phyloP scores from a whole-genome alignment of 495 filamentous ascomycete species.

The Trichodelitschia bisporula region DNA sequence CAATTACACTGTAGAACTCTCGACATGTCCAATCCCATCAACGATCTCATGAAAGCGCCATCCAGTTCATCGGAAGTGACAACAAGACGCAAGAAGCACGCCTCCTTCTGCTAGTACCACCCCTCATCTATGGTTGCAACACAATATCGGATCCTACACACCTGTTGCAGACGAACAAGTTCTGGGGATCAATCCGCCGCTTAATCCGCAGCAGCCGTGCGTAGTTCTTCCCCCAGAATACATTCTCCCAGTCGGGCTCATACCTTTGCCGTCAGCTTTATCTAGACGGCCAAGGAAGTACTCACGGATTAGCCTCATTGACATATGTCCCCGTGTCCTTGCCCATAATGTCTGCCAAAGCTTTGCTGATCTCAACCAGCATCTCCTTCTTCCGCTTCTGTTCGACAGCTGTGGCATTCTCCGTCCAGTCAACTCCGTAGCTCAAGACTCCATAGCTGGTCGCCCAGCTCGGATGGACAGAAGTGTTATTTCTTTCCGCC shows the following conservation, averaged over 20 bases:
- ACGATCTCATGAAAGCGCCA: too few species aligned
- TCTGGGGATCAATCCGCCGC: conserved; percentile 4
- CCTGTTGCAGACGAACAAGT: conserved; percentile 3
- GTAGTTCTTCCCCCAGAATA: conserved; percentile 28
- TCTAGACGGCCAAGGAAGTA: background rate
- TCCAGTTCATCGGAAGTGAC: too few species aligned
- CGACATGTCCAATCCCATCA: too few species aligned
- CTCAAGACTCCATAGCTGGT: conserved; percentile 1
- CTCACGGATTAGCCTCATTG: conserved; percentile 23
- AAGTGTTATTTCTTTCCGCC: conserved; percentile 1
- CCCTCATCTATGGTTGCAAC: conserved; percentile 4
- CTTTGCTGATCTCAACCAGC: conserved; percentile 3
- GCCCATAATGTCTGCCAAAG: conserved; percentile 2
- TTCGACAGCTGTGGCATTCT: conserved; percentile 1
- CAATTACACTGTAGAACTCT: too few species aligned
- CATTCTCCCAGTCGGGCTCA: conserved; percentile 23
- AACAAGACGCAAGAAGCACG: too few species aligned
- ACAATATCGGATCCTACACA: conserved; percentile 4
- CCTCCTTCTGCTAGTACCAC: too few species aligned
- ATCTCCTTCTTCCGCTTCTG: conserved; percentile 1
- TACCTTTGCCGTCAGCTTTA: background rate
- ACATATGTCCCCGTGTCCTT: conserved; percentile 18
- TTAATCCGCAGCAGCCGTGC: conserved; percentile 21
- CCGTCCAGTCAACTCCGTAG: conserved; percentile 2
- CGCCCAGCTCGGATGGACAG: conserved; percentile 3